phyloP scores from a whole-genome alignment of 345 rosid genomes.

The Aurinia saxatilis region DNA sequence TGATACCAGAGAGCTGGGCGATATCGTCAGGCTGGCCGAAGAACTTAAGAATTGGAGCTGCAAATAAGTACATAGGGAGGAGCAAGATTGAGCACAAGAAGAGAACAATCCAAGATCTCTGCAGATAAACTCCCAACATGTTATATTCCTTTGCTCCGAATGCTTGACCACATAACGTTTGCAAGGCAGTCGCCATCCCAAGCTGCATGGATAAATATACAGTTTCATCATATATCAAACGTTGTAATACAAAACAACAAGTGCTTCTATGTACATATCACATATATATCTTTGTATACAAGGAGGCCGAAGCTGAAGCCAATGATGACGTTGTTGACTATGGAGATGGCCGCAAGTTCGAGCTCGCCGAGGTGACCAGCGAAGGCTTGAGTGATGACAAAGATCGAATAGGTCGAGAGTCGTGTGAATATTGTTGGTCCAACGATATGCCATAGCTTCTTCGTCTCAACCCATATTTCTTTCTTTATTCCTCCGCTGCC shows the following conservation, averaged over 20 bases:
- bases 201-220: conserved; percentile 24
- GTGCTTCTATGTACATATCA: no score
- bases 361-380: no score
- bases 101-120: conserved; percentile 61
- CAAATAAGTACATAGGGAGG: conserved; percentile 42
- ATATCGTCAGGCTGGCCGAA: conserved; percentile 57
- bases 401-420: conserved; percentile 33
- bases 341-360: no score
- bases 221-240: background rate
- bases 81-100: conserved; percentile 41
- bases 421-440: conserved; percentile 53
- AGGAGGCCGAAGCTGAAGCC: conserved; percentile 49
- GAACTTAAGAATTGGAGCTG: conserved; percentile 38
- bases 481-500: background rate
- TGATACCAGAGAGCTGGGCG: conserved; percentile 45
- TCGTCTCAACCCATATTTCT: conserved; percentile 34
- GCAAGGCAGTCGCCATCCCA: conserved; percentile 61
- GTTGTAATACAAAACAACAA: no score
- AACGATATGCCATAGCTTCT: conserved; percentile 50
- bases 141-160: conserved; percentile 51
- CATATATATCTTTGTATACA: conserved; percentile 11
- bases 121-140: conserved; percentile 67
- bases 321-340: conserved; percentile 34
- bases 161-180: conserved; percentile 35
- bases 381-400: conserved; percentile 10